Base-by-base conservation (phyloP, 257 asterid species). In the Solanum tarapatanum region DNA sequence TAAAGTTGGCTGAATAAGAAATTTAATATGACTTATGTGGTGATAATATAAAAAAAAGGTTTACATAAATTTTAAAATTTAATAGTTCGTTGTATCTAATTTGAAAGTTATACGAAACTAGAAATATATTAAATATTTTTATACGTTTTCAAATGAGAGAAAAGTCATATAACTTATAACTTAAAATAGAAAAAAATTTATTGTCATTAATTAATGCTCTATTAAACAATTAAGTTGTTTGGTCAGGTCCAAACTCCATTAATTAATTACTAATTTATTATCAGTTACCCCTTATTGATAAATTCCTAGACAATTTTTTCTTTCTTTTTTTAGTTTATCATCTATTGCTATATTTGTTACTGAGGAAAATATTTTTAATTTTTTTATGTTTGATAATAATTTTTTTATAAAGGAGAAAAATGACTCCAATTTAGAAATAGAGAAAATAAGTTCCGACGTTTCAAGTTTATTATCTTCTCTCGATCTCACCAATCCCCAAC, bases 211-310 rank as follows among this genome's bases (percentile, higher is more conserved):
- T 62, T 69, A 70, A 70, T 70, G 37, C 19, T 30, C 37, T 70
- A 30, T n/a, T 14, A 26, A 70, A 30, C 79, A 64, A 70, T 62
- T 83, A 69, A 75, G 36, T 87, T 86, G 87, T 68, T 24, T 86
- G 41, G 45, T 88, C 90, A 92, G 90, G 21, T 33, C n/a, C 16
- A n/a, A 19, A 33, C 14, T 73, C 48, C 16, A 73, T 12, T 36
- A 74, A 36, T 74, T 74, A 74, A 74, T 74, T 74, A 10, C 26
- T 32, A 32, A 73, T 9, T 17, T 32, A 24, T 23, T 23, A 36
- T 36, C 23, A 39, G 55, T 75, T 36, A 74, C 5, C 39, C 26
- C 14, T 72, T 87, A 90, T 88, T 89, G 43, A 23, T 62, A 62
- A 62, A 62, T 62, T 10, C 3, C 5, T 23, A 62, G 30, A 23